Evolutionary conservation across 2,329 filamentous ascomycete species (phyloP).

Genomic region (Ophiosphaerella herpotricha): DNA sequence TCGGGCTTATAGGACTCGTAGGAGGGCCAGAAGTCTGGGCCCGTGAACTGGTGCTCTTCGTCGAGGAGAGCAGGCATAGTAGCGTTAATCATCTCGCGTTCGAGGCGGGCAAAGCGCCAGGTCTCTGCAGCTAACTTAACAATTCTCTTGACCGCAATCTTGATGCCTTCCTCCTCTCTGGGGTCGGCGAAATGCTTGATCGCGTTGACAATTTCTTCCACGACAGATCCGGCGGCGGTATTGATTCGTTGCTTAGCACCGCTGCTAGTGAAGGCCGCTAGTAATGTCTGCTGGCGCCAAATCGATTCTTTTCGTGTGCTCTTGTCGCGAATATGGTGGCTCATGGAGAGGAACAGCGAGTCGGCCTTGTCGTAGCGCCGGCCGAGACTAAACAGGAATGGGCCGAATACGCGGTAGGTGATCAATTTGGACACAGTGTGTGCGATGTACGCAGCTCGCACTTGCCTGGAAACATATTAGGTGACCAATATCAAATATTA

Average conservation of each 20-base stretch:
- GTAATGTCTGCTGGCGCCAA: constrained; percentile 63
- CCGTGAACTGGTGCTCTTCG: constrained; percentile 38
- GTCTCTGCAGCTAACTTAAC: constrained; percentile 64
- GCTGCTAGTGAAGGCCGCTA: constrained; percentile 61
- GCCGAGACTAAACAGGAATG: constrained; percentile 62
- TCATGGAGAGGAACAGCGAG: constrained; percentile 59
- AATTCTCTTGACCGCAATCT: constrained; percentile 57
- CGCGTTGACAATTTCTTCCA: constrained; percentile 61
- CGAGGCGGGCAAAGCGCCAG: constrained; percentile 62
- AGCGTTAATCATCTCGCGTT: constrained; percentile 60
- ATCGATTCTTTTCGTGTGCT: constrained; percentile 61
- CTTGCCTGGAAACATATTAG: constrained; percentile 40
- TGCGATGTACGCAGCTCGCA: constrained; percentile 59
- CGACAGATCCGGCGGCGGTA: constrained; percentile 59
- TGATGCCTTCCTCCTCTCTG: constrained; percentile 56
- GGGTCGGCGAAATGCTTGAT: constrained; percentile 60
- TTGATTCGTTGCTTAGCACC: constrained; percentile 62
- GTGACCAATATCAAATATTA: constrained; percentile 1
- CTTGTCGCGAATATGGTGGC: constrained; percentile 61
- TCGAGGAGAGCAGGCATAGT: constrained; percentile 51
- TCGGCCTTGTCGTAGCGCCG: constrained; percentile 61
- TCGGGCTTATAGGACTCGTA: constrained; percentile 39
- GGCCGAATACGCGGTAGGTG: constrained; percentile 61
- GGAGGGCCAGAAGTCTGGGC: constrained; percentile 42
- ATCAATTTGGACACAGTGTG: constrained; percentile 62